A percentile compares a stretch with the other conserved stretches of the same genome.
Evolutionary conservation across 2,329 filamentous ascomycete species (phyloP).

Genomic region (Fusarium robinianum): DNA sequence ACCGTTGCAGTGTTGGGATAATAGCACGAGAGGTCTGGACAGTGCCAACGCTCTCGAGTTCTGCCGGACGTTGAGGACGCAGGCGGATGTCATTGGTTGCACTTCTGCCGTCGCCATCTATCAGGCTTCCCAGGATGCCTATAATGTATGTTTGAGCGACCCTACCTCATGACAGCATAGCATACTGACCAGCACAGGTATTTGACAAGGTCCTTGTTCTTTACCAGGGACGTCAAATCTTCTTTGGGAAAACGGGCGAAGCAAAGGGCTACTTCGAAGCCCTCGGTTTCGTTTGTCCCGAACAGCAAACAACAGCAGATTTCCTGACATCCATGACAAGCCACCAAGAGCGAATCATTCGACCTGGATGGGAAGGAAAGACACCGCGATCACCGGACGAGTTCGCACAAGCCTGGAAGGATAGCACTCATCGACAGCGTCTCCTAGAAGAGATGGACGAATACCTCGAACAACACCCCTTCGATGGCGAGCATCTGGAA

Average conservation of each 20-base stretch:
- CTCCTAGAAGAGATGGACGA: slow-evolving; percentile 37
- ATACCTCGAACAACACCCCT: slow-evolving; percentile 24
- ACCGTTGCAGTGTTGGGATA: slow-evolving; percentile 71
- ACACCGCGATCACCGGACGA: slow-evolving; percentile 43
- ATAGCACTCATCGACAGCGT: slow-evolving; percentile 22
- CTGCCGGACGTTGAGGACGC: slow-evolving; percentile 60
- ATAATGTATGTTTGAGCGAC: slow-evolving; percentile 25
- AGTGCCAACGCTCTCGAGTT: slow-evolving; percentile 67
- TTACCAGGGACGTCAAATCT: slow-evolving; percentile 70
- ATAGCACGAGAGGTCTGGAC: slow-evolving; percentile 66
- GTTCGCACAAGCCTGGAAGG: slow-evolving; percentile 41
- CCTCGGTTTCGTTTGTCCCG: slow-evolving; percentile 20
- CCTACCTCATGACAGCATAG: neutral
- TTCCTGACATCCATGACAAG: slow-evolving; percentile 47
- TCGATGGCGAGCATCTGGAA: slow-evolving; percentile 11
- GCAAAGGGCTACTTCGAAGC: slow-evolving; percentile 58
- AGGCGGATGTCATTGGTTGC: slow-evolving; percentile 61
- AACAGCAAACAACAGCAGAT: slow-evolving; percentile 22
- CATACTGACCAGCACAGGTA: slow-evolving; percentile 42
- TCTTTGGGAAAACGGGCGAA: slow-evolving; percentile 27
- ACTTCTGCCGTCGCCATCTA: slow-evolving; percentile 66
- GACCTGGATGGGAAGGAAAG: slow-evolving; percentile 38
- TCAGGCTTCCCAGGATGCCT: slow-evolving; percentile 53
- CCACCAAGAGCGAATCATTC: slow-evolving; percentile 38
- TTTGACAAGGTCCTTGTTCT: slow-evolving; percentile 72